Conservation (phyloP, 1,139 yeast species). For the Candida freyschussii region DNA sequence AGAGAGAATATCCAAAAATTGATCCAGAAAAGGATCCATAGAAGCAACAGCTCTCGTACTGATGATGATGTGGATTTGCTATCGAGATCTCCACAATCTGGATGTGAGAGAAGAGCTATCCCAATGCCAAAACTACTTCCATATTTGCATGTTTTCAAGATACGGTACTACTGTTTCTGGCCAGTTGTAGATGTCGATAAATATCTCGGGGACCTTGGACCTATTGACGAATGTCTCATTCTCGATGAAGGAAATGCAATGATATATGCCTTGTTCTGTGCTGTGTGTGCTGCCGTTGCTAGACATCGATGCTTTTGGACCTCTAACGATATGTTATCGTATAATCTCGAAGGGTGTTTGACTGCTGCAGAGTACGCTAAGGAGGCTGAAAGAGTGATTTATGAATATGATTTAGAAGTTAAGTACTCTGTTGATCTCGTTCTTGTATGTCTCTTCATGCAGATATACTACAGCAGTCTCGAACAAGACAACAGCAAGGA, state of each 20-base stretch:
- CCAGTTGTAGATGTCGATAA: conserved; percentile 22
- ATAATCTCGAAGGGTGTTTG: conserved; percentile 17
- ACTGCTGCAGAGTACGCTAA: conserved; percentile 17
- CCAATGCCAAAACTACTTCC: conserved; percentile 19
- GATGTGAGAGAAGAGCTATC: too few species aligned
- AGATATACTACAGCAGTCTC: conserved; percentile 19
- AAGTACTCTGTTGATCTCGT: conserved; percentile 13
- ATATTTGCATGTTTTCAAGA: conserved; percentile 21
- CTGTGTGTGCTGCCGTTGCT: conserved; percentile 22
- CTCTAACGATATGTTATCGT: conserved; percentile 15
- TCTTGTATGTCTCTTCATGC: conserved; percentile 19
- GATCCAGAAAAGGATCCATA: too few species aligned
- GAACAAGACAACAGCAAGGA: conserved; percentile 15
- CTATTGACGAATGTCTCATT: conserved; percentile 1
- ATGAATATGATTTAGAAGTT: conserved; percentile 16
- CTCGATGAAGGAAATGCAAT: conserved; percentile 12
- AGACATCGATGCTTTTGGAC: conserved; percentile 20
- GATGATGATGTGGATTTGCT: background rate
- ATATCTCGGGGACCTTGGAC: conserved; percentile 10
- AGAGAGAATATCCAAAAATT: conserved; percentile 16
- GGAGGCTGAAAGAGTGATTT: conserved; percentile 20
- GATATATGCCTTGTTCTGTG: conserved; percentile 20
- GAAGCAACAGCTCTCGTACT: background rate
- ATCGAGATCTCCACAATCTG: background rate
- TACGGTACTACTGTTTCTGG: conserved; percentile 25